Evolutionary conservation across 176 grass and related monocot genomes (phyloP).

Genomic region (Paspalum vaginatum): DNA sequence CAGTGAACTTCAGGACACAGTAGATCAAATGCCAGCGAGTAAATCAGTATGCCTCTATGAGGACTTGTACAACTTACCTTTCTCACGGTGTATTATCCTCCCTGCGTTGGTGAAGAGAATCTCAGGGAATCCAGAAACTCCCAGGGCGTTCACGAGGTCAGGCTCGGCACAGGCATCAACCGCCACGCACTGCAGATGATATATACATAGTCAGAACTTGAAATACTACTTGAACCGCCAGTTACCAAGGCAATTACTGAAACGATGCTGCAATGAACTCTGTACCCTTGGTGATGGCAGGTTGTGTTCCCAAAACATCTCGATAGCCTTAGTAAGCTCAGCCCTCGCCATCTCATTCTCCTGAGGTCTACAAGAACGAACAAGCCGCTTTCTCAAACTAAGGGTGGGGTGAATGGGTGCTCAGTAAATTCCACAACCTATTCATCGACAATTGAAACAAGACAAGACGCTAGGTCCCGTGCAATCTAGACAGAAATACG

Average conservation of each 20-base stretch:
- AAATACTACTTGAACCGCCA: not conserved
- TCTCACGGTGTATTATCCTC: constrained; percentile 87
- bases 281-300: constrained; percentile 86
- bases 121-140: constrained; percentile 79
- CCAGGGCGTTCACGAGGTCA: constrained; percentile 61
- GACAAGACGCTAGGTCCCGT: not conserved
- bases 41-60: not conserved
- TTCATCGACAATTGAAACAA: not conserved
- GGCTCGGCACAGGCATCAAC: constrained; percentile 79
- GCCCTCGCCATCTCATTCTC: constrained; percentile 80
- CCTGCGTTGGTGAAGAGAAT: constrained; percentile 92
- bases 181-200: constrained; percentile 68
- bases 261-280: not conserved
- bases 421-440: not conserved
- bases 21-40: not conserved
- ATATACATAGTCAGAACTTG: not conserved
- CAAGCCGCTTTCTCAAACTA: not conserved
- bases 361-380: constrained; percentile 41
- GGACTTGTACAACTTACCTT: constrained; percentile 48
- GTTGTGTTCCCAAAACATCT: constrained; percentile 81
- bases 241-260: not conserved
- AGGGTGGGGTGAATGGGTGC: not conserved
- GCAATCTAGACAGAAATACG: not conserved
- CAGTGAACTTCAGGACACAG: not conserved
- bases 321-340: constrained; percentile 77